Evolutionary conservation across 257 asterid genomes (phyloP), one percentile per base, ranked within the genome.

Genomic region (Petrea volubilis): DNA sequence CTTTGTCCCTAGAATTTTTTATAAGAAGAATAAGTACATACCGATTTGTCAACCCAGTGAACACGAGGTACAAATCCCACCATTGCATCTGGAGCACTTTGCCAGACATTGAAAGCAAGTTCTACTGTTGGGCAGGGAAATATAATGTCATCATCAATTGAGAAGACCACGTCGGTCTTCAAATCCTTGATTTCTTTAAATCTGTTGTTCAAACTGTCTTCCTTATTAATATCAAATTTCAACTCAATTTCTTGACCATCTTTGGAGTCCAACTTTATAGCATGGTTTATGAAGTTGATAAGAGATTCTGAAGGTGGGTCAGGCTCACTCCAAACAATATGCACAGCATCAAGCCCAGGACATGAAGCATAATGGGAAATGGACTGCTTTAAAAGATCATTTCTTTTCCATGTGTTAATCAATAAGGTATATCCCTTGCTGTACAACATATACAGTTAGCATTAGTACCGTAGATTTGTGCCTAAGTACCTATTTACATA

Each of bases 11-110:
- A 56, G 8, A 21, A 24, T 50, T 24, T 67, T 31, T n/a, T 31
- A 52, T 21, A 38, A 41, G 23, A 64, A 47, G 52, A 47, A 24
- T 64, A 62, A 77, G 72, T 51, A 67, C 86, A 41, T 81, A 89
- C 96, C 91, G 77, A 71, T 56, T 80, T 74, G 53, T 86, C 86
- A 71, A 84, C 74, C 93, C 95, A 83, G 74, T 89, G 96, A 51
- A 84, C 50, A 67, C 96, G 95, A n/a, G 96, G 97, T 67, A 91
- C 97, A 77, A 91, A 91, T 46, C 97, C 97, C 75, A 91, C 97
- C 95, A 89, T 89, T 33, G 96, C 36, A 75, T 87, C 88, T 36
- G 93, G 86, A 60, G 96, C 90, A 80, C 88, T 89, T 74, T 78
- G 90, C 97, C 95, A 89, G 52, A 84, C 92, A 70, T 59, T 80